phyloP scores from a whole-genome alignment of 371 early-diverging fungal species.

The Mucor saturninus region DNA sequence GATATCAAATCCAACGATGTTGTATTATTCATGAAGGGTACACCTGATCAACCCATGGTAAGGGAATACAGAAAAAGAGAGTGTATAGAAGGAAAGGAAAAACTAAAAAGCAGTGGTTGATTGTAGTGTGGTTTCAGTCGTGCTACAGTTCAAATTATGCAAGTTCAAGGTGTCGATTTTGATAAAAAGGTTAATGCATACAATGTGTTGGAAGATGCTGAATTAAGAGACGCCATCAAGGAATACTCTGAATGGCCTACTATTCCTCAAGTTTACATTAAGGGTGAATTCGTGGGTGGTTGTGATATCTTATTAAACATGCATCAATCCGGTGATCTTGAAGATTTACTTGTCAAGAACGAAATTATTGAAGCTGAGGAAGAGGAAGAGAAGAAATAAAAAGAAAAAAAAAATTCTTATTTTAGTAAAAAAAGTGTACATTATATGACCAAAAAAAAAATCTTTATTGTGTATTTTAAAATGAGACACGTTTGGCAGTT shows the following conservation, averaged over 20 bases:
- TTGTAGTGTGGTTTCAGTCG: slow-evolving; percentile 90
- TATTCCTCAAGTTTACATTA: slow-evolving; percentile 97
- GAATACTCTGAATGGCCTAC: slow-evolving; percentile 98
- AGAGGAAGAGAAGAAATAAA: slow-evolving; percentile 29
- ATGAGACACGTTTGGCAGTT: slow-evolving; percentile 47
- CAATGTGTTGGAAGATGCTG: slow-evolving; percentile 90
- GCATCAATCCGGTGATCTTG: slow-evolving; percentile 91
- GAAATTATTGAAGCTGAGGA: slow-evolving; percentile 64
- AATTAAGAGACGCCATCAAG: slow-evolving; percentile 91
- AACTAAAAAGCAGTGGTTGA: background rate
- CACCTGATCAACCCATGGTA: slow-evolving; percentile 78
- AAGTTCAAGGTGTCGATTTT: slow-evolving; percentile 83
- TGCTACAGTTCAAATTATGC: slow-evolving; percentile 89
- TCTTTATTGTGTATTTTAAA: slow-evolving; percentile 8
- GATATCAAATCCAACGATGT: slow-evolving; percentile 73
- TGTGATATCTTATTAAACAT: slow-evolving; percentile 94
- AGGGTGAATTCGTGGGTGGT: slow-evolving; percentile 97
- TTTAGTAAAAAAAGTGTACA: background rate
- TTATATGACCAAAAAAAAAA: background rate
- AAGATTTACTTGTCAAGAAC: slow-evolving; percentile 81
- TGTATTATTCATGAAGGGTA: slow-evolving; percentile 96
- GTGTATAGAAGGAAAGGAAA: background rate
- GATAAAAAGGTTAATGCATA: slow-evolving; percentile 69
- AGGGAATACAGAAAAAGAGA: background rate
- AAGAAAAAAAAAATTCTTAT: background rate